phyloP scores from a whole-genome alignment of 257 asterid genomes.

The Primulina huaijiensis region DNA sequence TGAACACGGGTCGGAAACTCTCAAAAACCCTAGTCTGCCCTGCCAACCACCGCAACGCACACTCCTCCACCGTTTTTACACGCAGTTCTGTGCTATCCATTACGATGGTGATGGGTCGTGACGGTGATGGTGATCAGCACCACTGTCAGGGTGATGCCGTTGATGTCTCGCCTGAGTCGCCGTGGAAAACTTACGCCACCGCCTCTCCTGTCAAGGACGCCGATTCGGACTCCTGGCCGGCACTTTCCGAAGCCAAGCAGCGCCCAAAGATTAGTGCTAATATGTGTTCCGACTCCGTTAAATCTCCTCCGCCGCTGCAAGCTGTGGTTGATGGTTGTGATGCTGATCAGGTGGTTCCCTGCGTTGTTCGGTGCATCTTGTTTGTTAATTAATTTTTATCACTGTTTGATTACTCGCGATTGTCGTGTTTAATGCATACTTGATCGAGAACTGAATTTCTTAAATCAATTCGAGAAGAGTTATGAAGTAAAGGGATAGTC shows the following conservation, averaged over 20 bases:
- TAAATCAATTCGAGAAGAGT: background rate
- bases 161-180: conserved; percentile 55
- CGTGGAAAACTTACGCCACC: conserved; percentile 65
- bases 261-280: conserved; percentile 33
- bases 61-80: background rate
- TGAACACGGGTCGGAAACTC: background rate
- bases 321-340: conserved; percentile 3
- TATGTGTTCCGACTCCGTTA: conserved; percentile 27
- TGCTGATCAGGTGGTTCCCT: conserved; percentile 28
- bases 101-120: conserved; percentile 49
- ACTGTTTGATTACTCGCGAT: background rate
- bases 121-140: conserved; percentile 34
- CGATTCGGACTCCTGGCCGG: conserved; percentile 83
- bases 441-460: background rate
- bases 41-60: background rate
- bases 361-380: conserved; percentile 24
- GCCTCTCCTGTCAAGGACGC: conserved; percentile 40
- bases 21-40: background rate
- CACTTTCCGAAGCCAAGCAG: conserved; percentile 64
- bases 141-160: conserved; percentile 44
- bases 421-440: background rate
- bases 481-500: too few relatives aligned
- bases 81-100: background rate
- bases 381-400: background rate
- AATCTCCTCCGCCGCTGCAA: conserved; percentile 31